Conservation (phyloP, 345 rosid species). For the Mercurialis annua region DNA sequence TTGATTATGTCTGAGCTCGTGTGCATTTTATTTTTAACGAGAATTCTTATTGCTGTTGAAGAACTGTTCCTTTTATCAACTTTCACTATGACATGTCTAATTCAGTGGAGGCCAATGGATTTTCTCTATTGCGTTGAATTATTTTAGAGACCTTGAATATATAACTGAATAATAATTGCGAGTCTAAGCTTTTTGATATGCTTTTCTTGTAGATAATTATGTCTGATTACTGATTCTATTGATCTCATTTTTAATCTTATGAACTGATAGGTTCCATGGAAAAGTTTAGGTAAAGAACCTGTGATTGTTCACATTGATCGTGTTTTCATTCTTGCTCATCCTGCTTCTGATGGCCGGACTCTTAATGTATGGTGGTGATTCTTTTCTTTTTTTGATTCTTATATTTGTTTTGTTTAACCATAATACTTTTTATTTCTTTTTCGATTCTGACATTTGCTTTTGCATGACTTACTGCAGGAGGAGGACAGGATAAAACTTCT, state of each 20-base stretch:
- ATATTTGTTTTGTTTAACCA: conserved; percentile 12
- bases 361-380: conserved; percentile 47
- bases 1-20: background rate
- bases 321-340: conserved; percentile 83
- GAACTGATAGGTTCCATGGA: conserved; percentile 86
- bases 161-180: background rate
- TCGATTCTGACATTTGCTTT: conserved; percentile 13
- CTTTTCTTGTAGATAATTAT: background rate
- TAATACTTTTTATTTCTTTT: conserved; percentile 4
- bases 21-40: background rate
- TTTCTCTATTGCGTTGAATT: background rate
- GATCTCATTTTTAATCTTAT: conserved; percentile 9
- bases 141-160: background rate
- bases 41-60: background rate
- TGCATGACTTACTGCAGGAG: conserved; percentile 43
- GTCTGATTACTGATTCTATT: background rate
- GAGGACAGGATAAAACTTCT: conserved; percentile 80
- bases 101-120: background rate
- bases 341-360: conserved; percentile 58
- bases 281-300: conserved; percentile 94
- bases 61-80: background rate
- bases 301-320: conserved; percentile 92
- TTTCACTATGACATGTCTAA: background rate
- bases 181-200: background rate
- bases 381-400: conserved; percentile 2